Conservation (phyloP, 192 early-diverging fungal species). For the Backusella macrospora region DNA sequence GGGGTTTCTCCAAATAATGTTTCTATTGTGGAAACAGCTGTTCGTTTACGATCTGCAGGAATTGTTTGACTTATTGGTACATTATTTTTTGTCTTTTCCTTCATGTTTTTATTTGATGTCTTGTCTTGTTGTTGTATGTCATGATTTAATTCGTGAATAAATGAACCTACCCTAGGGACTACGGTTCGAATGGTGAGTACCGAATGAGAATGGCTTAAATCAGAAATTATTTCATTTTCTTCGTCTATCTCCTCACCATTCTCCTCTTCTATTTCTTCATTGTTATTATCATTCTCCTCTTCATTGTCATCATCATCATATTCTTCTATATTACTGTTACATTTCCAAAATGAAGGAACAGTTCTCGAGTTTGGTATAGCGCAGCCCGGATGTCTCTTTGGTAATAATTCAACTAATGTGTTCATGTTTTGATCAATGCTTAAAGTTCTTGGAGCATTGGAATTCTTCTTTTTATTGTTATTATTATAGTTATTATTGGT, state of each 20-base stretch:
- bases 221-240: not conserved
- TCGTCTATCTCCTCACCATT: not conserved
- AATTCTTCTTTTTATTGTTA: not conserved
- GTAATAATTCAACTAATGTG: not conserved
- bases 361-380: constrained; percentile 10
- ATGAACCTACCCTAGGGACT: constrained; percentile 19
- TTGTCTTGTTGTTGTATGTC: constrained; percentile 7
- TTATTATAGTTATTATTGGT: not conserved
- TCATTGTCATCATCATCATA: not conserved
- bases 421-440: not conserved
- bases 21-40: constrained; percentile 3
- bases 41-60: not conserved
- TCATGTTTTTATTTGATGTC: not conserved
- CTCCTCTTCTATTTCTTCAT: not conserved
- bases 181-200: not conserved
- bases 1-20: not conserved
- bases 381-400: not conserved
- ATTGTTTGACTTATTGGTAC: constrained; percentile 17
- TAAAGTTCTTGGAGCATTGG: not conserved
- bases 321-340: not conserved
- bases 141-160: constrained; percentile 13
- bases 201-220: not conserved
- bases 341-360: constrained; percentile 11
- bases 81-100: not conserved
- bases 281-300: not conserved